phyloP scores from a whole-genome alignment of 345 rosid species.

The Populus ilicifolia region DNA sequence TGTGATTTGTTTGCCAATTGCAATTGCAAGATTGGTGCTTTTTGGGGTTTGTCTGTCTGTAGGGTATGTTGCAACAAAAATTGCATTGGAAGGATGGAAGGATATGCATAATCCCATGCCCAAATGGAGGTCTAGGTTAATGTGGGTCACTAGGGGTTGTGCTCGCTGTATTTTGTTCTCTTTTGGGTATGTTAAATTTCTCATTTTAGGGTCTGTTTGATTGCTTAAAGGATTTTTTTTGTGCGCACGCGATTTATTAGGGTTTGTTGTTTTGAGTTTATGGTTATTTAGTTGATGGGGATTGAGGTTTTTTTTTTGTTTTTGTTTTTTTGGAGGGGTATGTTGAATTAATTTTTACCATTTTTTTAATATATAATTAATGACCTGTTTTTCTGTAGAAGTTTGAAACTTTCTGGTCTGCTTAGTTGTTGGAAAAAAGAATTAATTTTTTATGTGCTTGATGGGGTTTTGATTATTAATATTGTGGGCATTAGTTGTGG shows the following conservation, averaged over 20 bases:
- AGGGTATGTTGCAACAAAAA: slow-evolving; percentile 68
- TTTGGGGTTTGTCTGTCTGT: slow-evolving; percentile 58
- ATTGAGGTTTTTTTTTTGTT: too few species aligned
- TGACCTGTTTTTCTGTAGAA: background rate
- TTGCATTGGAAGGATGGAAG: slow-evolving; percentile 79
- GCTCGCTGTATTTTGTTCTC: slow-evolving; percentile 80
- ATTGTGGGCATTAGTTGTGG: background rate
- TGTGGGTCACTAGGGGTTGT: slow-evolving; percentile 85
- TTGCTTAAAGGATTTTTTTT: background rate
- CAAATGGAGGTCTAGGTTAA: slow-evolving; percentile 70
- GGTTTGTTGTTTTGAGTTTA: background rate
- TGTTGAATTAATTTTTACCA: background rate
- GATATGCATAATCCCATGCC: slow-evolving; percentile 89
- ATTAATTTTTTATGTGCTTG: background rate
- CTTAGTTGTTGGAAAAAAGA: background rate
- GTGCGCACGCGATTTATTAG: background rate
- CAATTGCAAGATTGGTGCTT: slow-evolving; percentile 48
- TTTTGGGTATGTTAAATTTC: slow-evolving; percentile 58
- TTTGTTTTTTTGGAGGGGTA: background rate
- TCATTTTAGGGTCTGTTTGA: background rate
- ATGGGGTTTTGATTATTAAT: background rate
- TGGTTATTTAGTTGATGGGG: too few species aligned
- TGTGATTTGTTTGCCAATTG: slow-evolving; percentile 67
- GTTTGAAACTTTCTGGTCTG: background rate
- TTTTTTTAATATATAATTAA: background rate